These are phyloP conservation scores for Schoenoplectus tabernaemontani DNA, from an alignment of 202 grass and related monocot species.

Conservation along the genomic window DNA sequence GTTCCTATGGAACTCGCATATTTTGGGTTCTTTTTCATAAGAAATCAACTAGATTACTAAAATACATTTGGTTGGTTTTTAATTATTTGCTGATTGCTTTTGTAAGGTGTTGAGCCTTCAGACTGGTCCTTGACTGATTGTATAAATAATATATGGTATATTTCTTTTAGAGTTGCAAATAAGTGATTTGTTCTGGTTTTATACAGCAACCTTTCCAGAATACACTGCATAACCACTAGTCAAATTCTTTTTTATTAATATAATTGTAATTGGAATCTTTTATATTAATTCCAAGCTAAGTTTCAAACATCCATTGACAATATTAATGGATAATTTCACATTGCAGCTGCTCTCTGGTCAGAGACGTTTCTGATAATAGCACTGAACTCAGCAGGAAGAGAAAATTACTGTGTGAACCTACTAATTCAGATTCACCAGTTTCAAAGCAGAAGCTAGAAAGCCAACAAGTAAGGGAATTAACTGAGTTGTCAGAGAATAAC, in stretches of 20 bases:
- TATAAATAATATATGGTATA: neutral
- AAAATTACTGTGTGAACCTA: constrained; percentile 43
- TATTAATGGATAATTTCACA: neutral
- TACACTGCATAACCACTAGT: neutral
- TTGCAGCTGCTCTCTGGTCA: constrained; percentile 28
- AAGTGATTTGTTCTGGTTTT: neutral
- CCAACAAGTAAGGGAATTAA: constrained; percentile 11
- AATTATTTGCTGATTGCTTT: neutral
- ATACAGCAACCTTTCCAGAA: neutral
- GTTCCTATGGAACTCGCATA: neutral
- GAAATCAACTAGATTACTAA: neutral
- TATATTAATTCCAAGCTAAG: neutral
- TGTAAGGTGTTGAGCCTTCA: neutral
- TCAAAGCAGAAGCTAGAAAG: constrained; percentile 56
- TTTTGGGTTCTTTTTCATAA: neutral
- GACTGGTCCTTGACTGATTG: neutral
- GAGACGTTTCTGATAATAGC: constrained; percentile 21
- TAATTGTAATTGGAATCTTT: neutral
- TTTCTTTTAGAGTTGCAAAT: neutral
- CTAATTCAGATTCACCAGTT: constrained; percentile 31
- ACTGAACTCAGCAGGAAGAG: constrained; percentile 51
- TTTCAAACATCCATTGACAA: neutral
- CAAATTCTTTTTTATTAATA: neutral
- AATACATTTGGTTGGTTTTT: neutral
- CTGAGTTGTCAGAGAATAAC: constrained; percentile 6